These are phyloP conservation scores for Telopea speciosissima DNA, from an alignment of 177 flowering plant genomes.

Conservation along the genomic window DNA sequence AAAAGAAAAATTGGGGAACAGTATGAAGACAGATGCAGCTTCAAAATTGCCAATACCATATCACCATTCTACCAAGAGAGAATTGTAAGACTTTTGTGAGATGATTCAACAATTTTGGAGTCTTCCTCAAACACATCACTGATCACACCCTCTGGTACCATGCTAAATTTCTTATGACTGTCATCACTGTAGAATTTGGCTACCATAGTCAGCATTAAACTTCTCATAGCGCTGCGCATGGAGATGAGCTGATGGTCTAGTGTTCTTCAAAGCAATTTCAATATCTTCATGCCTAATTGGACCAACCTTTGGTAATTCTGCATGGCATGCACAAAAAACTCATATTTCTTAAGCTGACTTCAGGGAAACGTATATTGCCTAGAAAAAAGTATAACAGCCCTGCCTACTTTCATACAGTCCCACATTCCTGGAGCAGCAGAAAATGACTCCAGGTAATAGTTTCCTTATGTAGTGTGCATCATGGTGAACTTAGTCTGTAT, in stretches of 20 bases:
- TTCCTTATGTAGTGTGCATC: not conserved
- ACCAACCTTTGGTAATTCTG: slow-evolving; percentile 85
- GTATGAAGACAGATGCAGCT: too few relatives aligned
- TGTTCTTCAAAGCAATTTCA: slow-evolving; percentile 73
- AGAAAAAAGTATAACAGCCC: not conserved
- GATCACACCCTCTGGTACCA: not conserved
- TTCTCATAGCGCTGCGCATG: slow-evolving; percentile 82
- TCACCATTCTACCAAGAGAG: too few relatives aligned
- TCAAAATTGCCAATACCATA: too few relatives aligned
- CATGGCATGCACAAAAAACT: slow-evolving; percentile 7
- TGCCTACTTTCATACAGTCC: not conserved
- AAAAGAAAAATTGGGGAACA: too few relatives aligned
- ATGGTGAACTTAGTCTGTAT: too few relatives aligned
- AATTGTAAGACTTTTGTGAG: not conserved
- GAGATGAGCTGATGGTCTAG: slow-evolving; percentile 97
- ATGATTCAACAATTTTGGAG: too few relatives aligned
- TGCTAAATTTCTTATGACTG: not conserved
- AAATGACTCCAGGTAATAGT: not conserved
- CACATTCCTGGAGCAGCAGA: not conserved
- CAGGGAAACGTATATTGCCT: not conserved
- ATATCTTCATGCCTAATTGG: slow-evolving; percentile 66
- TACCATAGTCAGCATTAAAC: slow-evolving; percentile 90
- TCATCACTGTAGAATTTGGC: slow-evolving; percentile 70
- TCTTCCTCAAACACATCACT: not conserved
- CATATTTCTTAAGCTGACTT: not conserved